Percentiles rank a stretch among this genome's conserved stretches.
phyloP scores from a whole-genome alignment of 2,329 filamentous ascomycete species.

The Colletotrichum godetiae region DNA sequence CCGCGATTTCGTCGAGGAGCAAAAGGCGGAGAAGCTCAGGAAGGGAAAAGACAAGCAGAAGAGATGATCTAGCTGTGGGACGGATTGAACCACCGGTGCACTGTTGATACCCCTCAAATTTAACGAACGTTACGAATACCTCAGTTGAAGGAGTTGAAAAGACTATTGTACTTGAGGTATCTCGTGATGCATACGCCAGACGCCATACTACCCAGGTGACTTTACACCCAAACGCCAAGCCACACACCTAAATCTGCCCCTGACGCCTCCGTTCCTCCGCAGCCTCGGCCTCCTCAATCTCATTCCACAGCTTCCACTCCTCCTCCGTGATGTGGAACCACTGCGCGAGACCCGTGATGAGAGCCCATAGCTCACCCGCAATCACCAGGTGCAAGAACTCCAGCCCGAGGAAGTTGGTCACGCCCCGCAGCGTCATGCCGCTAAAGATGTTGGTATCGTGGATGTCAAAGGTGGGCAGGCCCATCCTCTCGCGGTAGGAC shows the following conservation, averaged over 20 bases:
- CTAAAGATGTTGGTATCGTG: slow-evolving; percentile 49
- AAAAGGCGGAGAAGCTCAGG: slow-evolving; percentile 56
- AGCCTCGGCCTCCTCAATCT: slow-evolving; percentile 43
- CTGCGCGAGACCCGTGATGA: slow-evolving; percentile 51
- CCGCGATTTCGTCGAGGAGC: slow-evolving; percentile 72
- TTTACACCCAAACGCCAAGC: neutral
- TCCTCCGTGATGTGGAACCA: slow-evolving; percentile 55
- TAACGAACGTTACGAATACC: neutral
- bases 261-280: slow-evolving; percentile 24
- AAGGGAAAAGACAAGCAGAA: slow-evolving; percentile 30
- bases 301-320: slow-evolving; percentile 50
- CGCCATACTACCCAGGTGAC: neutral
- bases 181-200: neutral
- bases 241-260: neutral
- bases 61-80: neutral
- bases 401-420: slow-evolving; percentile 58
- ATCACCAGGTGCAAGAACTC: slow-evolving; percentile 59
- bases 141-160: neutral
- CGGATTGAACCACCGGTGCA: neutral
- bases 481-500: slow-evolving; percentile 51
- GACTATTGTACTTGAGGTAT: neutral
- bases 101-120: slow-evolving; percentile 26
- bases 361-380: slow-evolving; percentile 58
- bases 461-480: slow-evolving; percentile 53
- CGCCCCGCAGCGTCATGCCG: slow-evolving; percentile 51